Percentiles rank a stretch among this genome's conserved stretches.
Conservation (phyloP, 2,329 filamentous ascomycete species). For the Neonectria ditissima region DNA sequence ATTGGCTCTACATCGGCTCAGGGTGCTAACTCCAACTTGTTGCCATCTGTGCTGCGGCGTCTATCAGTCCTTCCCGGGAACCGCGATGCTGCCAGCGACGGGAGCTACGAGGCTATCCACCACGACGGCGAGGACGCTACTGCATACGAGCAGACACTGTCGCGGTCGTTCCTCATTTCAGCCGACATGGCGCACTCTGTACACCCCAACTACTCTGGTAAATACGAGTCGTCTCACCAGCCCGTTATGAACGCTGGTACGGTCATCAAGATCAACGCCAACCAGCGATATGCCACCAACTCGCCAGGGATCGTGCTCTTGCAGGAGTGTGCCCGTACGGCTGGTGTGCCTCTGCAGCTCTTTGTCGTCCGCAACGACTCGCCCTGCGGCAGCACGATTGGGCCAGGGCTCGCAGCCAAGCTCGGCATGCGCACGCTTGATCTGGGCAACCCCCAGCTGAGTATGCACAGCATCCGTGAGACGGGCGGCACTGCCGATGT, state of each 20-base stretch:
- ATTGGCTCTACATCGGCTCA: conserved; percentile 94
- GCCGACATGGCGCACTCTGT: conserved; percentile 98
- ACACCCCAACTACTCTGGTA: conserved; percentile 92
- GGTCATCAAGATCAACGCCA: conserved; percentile 98
- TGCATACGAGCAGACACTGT: conserved; percentile 91
- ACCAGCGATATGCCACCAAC: conserved; percentile 96
- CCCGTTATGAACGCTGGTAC: conserved; percentile 97
- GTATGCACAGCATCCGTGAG: conserved; percentile 97
- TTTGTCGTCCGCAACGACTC: conserved; percentile 98
- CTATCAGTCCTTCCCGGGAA: conserved; percentile 81
- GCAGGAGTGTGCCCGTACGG: conserved; percentile 82
- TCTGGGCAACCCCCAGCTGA: conserved; percentile 91
- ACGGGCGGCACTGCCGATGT: conserved; percentile 91
- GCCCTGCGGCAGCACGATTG: conserved; percentile 94
- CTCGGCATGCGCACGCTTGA: conserved; percentile 91
- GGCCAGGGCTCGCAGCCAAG: conserved; percentile 91
- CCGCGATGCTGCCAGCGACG: conserved; percentile 74
- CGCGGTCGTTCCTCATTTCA: conserved; percentile 92
- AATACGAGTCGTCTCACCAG: conserved; percentile 91
- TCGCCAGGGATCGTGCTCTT: conserved; percentile 93
- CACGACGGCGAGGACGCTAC: conserved; percentile 76
- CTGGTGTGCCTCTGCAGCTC: conserved; percentile 87
- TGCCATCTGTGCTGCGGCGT: conserved; percentile 87
- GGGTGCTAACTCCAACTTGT: conserved; percentile 90
- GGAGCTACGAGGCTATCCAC: conserved; percentile 66